A percentile compares a stretch with the other conserved stretches of the same genome.
These are phyloP conservation scores for Paspalum notatum DNA, from an alignment of 176 grass and related monocot genomes.

Conservation along the genomic window DNA sequence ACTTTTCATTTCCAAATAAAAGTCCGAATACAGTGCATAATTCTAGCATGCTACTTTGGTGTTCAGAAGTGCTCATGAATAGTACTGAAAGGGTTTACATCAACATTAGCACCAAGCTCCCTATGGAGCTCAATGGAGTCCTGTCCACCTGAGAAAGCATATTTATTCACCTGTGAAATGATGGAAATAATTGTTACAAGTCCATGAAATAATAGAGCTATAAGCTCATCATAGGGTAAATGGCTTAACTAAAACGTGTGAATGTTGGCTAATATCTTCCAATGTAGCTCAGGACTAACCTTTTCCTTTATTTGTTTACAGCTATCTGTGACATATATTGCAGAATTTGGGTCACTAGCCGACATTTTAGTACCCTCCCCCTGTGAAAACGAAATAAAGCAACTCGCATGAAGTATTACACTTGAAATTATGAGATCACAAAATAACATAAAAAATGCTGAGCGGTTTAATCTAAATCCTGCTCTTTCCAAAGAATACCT, in stretches of 20 bases:
- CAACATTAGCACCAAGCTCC: slow-evolving; percentile 82
- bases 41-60: neutral
- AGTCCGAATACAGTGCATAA: neutral
- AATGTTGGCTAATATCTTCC: slow-evolving; percentile 1
- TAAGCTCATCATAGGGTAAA: neutral
- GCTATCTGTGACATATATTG: slow-evolving; percentile 90
- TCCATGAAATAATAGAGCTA: neutral
- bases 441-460: neutral
- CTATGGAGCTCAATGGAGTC: slow-evolving; percentile 79
- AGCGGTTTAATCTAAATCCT: slow-evolving; percentile 5
- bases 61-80: neutral
- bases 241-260: neutral
- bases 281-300: slow-evolving; percentile 49
- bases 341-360: slow-evolving; percentile 91
- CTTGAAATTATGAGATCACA: neutral
- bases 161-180: slow-evolving; percentile 71
- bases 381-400: slow-evolving; percentile 43
- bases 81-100: slow-evolving; percentile 34
- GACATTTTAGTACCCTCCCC: slow-evolving; percentile 97
- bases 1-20: neutral
- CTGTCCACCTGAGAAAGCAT: slow-evolving; percentile 91
- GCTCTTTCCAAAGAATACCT: slow-evolving; percentile 53
- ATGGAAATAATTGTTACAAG: slow-evolving; percentile 17
- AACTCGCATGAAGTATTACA: neutral
- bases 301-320: slow-evolving; percentile 81